Evolutionary conservation across 768 basidiomycete species (phyloP).

Genomic region (Serendipita sp.): DNA sequence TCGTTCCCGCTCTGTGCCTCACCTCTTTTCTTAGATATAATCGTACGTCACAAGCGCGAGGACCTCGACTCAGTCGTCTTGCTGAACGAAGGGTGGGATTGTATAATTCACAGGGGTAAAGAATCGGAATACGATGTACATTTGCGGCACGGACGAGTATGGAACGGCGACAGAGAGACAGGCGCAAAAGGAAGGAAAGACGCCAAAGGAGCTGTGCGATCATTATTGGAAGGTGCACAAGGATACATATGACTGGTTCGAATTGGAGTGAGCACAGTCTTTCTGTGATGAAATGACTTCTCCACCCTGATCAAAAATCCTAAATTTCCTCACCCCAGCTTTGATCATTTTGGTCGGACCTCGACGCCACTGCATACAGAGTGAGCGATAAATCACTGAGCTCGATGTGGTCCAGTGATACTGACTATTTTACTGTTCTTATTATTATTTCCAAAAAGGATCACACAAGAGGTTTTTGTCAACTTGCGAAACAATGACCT

Average conservation of each 20-base stretch:
- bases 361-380: conserved; percentile 80
- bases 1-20: neutral
- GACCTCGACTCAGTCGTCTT: neutral
- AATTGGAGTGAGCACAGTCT: conserved; percentile 53
- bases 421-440: too few relatives aligned
- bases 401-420: neutral
- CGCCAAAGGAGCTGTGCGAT: conserved; percentile 69
- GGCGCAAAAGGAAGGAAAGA: conserved; percentile 73
- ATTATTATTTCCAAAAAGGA: too few relatives aligned
- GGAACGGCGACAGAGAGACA: conserved; percentile 99
- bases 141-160: conserved; percentile 98
- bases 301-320: neutral
- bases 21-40: conserved; percentile 15
- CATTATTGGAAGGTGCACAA: conserved; percentile 81
- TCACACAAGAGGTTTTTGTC: conserved; percentile 77
- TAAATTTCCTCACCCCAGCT: conserved; percentile 35
- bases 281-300: too few relatives aligned
- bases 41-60: conserved; percentile 16
- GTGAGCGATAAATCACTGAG: conserved; percentile 28
- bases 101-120: conserved; percentile 42
- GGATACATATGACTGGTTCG: conserved; percentile 95
- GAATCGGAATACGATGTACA: conserved; percentile 80
- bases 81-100: neutral
- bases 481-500: conserved; percentile 65
- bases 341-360: conserved; percentile 93